phyloP scores from a whole-genome alignment of 352 stramenopile genomes.

The Elongisporangium undulatum region DNA sequence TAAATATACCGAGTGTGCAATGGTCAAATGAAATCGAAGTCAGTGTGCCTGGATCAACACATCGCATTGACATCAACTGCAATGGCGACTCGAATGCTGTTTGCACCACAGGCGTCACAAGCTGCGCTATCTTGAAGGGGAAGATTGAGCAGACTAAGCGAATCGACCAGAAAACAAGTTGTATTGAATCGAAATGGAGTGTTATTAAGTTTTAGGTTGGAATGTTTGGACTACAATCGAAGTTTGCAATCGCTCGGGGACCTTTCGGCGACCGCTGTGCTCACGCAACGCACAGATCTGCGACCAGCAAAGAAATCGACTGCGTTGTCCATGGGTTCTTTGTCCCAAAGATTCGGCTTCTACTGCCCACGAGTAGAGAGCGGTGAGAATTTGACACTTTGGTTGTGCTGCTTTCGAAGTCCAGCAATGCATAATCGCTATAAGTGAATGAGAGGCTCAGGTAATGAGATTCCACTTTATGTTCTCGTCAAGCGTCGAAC shows the following conservation, averaged over 20 bases:
- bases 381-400: slow-evolving; percentile 91
- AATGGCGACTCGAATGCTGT: no score
- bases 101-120: no score
- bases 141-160: slow-evolving; percentile 80
- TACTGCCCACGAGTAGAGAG: slow-evolving; percentile 55
- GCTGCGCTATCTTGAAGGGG: no score
- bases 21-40: no score
- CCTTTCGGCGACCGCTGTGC: slow-evolving; percentile 64
- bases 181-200: no score
- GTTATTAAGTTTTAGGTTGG: no score
- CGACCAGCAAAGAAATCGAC: slow-evolving; percentile 13
- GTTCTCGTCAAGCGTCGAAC: slow-evolving; percentile 61
- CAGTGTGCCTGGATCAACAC: no score
- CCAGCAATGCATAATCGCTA: no score
- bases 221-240: background rate
- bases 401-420: slow-evolving; percentile 41
- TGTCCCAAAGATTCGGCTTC: slow-evolving; percentile 91
- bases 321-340: slow-evolving; percentile 11
- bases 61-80: no score
- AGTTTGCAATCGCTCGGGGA: slow-evolving; percentile 27
- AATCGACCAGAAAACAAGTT: no score
- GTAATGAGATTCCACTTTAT: slow-evolving; percentile 90
- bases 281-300: slow-evolving; percentile 27
- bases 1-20: no score
- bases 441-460: slow-evolving; percentile 68